Percentiles rank a stretch among this genome's conserved stretches.
phyloP scores from a whole-genome alignment of 331 rosid genomes.

The Rosa hybrid region DNA sequence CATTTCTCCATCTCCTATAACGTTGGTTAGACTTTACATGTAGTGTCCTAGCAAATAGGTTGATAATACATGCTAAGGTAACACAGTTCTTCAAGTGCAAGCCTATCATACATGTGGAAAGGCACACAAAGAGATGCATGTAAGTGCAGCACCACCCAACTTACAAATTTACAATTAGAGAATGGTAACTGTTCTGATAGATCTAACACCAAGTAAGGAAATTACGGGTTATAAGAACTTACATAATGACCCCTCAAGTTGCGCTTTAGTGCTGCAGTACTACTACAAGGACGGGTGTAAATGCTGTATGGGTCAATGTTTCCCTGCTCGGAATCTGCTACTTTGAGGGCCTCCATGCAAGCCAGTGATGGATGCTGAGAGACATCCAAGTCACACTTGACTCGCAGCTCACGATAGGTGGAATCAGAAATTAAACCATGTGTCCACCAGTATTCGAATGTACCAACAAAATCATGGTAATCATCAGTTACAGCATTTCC shows the following conservation, averaged over 20 bases:
- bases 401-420: slow-evolving; percentile 54
- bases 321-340: slow-evolving; percentile 64
- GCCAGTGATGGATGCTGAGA: slow-evolving; percentile 70
- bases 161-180: neutral
- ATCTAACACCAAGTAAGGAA: neutral
- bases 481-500: slow-evolving; percentile 94
- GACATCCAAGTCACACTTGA: slow-evolving; percentile 56
- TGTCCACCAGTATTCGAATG: slow-evolving; percentile 93
- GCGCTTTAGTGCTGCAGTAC: slow-evolving; percentile 46
- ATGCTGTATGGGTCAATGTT: slow-evolving; percentile 85
- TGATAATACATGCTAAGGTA: neutral
- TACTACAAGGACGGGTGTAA: slow-evolving; percentile 68
- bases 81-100: neutral
- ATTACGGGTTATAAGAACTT: slow-evolving; percentile 41
- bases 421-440: slow-evolving; percentile 92
- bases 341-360: slow-evolving; percentile 58
- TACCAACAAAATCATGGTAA: slow-evolving; percentile 76
- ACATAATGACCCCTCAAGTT: slow-evolving; percentile 79
- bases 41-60: neutral
- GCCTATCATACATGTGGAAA: neutral
- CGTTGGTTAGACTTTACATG: neutral
- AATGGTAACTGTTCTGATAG: neutral
- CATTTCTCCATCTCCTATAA: too few relatives aligned
- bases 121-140: neutral
- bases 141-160: neutral